Percentiles rank a stretch among this genome's conserved stretches.
These are phyloP conservation scores for Anastatica hierochuntica DNA, from an alignment of 345 rosid genomes.

Conservation along the genomic window DNA sequence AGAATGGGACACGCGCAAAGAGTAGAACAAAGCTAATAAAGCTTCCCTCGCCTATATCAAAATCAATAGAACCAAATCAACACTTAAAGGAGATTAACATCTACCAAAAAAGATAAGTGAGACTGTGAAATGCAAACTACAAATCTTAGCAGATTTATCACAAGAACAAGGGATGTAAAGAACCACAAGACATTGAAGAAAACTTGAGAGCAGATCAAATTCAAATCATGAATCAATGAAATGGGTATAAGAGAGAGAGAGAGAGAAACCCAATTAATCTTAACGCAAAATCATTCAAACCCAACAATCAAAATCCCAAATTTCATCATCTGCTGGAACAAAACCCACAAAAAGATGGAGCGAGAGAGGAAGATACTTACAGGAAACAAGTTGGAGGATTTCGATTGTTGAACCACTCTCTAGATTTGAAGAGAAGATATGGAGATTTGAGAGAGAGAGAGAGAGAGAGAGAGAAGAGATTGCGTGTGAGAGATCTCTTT, in stretches of 20 bases:
- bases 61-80: neutral
- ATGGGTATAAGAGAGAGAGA: neutral
- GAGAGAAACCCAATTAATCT: neutral
- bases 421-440: slow-evolving; percentile 13
- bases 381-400: slow-evolving; percentile 35
- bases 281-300: slow-evolving; percentile 28
- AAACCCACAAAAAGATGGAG: neutral
- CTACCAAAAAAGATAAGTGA: too few relatives aligned
- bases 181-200: too few relatives aligned
- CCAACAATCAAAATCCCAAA: neutral
- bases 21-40: slow-evolving; percentile 25
- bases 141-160: too few relatives aligned
- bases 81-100: neutral
- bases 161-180: too few relatives aligned
- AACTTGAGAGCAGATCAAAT: too few relatives aligned
- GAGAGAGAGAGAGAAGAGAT: slow-evolving; percentile 25
- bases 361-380: slow-evolving; percentile 22
- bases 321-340: neutral
- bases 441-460: too few relatives aligned
- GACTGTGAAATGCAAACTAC: too few relatives aligned
- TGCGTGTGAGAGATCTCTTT: slow-evolving; percentile 36
- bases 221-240: neutral
- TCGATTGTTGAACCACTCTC: slow-evolving; percentile 25
- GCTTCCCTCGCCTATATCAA: slow-evolving; percentile 35
- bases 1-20: slow-evolving; percentile 95